Base-by-base conservation (phyloP, 192 early-diverging fungal species). In the Funneliformis mosseae region DNA sequence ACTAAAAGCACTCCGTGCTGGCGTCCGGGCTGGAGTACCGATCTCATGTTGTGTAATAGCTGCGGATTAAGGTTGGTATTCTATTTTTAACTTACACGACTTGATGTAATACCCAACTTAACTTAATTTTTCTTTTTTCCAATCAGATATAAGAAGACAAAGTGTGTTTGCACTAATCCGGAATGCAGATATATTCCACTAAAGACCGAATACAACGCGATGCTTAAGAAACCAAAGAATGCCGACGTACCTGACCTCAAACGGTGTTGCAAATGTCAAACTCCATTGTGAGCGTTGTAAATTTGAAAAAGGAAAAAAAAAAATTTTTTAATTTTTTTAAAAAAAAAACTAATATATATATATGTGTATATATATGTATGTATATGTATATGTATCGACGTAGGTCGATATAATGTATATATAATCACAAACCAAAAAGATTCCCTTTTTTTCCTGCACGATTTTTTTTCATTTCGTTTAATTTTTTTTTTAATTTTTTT, bases 171-270 rank as follows among this genome's bases (percentile, higher is more conserved):
- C 21, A 46, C 83, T 11, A 84, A 83, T 46, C 48, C 76, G 8
- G 85, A 83, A 23, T 86, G 85, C 77, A 81, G 84, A 76, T 86
- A 86, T 28, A 86, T 86, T 74, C 85, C 85, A 7, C 70, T 86
- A 8, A 86, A 86, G 80, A 81, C 85, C 0, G 85, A 86, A 81
- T 86, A 83, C 60, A 83, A 83, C 14, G 77, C 81, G n/a, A 86
- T 86, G 85, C 68, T 78, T 46, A 78, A 78, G 25, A 78, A 78
- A n/a, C 63, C 61, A 68, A 78, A 78, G 45, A 78, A 78, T 67
- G 77, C 64, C 1, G 77, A 78, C 48, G 25, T 4, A 18, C 64
- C 77, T 14, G 77, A 78, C 33, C 21, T 11, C 2, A 78, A 78
- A 39, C 1, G 77, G 5, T 78, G 77, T 33, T 78, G 77, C 25